Percentiles rank a stretch among this genome's conserved stretches.
Conservation (phyloP, 2,329 filamentous ascomycete genomes). For the Phyllosticta capitalensis region DNA sequence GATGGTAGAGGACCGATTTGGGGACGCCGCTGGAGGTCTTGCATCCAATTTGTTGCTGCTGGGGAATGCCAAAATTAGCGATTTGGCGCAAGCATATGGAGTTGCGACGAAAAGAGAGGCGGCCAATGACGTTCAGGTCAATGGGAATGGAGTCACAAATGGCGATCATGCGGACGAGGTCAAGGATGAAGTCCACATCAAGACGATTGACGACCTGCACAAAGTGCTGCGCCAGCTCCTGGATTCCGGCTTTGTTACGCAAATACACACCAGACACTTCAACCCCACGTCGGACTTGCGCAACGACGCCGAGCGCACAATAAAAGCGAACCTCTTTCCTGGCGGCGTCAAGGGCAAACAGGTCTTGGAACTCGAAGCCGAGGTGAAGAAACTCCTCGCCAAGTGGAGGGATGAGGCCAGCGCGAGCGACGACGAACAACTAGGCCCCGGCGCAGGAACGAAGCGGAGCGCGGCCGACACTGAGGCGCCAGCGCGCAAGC, state of each 20-base stretch:
- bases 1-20: slow-evolving; percentile 63
- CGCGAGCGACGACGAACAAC: slow-evolving; percentile 18
- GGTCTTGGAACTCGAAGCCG: slow-evolving; percentile 54
- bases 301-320: slow-evolving; percentile 52
- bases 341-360: slow-evolving; percentile 15
- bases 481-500: slow-evolving; percentile 21
- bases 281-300: slow-evolving; percentile 48
- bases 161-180: slow-evolving; percentile 15
- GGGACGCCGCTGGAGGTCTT: slow-evolving; percentile 62
- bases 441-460: slow-evolving; percentile 1
- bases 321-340: slow-evolving; percentile 45
- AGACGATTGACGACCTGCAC: slow-evolving; percentile 32
- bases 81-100: slow-evolving; percentile 57
- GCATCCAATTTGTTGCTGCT: slow-evolving; percentile 66
- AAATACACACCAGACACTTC: slow-evolving; percentile 42
- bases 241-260: slow-evolving; percentile 57
- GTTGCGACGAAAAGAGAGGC: slow-evolving; percentile 27
- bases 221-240: slow-evolving; percentile 42
- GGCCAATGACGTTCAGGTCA: slow-evolving; percentile 11
- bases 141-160: slow-evolving; percentile 14
- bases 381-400: slow-evolving; percentile 49
- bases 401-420: slow-evolving; percentile 36
- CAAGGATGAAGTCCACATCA: slow-evolving; percentile 22
- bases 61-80: slow-evolving; percentile 65
- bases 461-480: slow-evolving; percentile 2